These are phyloP conservation scores for Marchantia polymorpha DNA, from an alignment of 225 moss, liverwort and hornwort species.

Conservation along the genomic window DNA sequence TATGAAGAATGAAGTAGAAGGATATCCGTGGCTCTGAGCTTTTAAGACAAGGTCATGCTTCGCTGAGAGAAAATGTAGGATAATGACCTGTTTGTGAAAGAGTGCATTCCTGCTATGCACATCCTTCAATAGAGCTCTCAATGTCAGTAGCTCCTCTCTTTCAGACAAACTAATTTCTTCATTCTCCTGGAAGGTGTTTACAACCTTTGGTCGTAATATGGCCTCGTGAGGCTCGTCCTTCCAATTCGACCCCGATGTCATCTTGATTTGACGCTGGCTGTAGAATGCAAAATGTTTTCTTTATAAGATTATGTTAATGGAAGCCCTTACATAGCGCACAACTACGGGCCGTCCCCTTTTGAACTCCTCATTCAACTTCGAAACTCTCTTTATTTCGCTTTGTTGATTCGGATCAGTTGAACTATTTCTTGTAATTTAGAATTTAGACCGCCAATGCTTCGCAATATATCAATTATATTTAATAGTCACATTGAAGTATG, in stretches of 20 bases:
- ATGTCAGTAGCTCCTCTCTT: constrained; percentile 40
- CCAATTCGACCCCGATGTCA: not conserved
- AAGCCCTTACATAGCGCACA: too few relatives aligned
- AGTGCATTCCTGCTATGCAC: constrained; percentile 21
- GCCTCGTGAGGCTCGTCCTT: constrained; percentile 1
- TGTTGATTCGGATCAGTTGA: too few relatives aligned
- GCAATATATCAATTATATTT: too few relatives aligned
- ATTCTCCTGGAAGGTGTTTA: constrained; percentile 8
- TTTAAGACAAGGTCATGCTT: not conserved
- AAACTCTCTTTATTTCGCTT: too few relatives aligned
- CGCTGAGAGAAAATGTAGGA: not conserved
- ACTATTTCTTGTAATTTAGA: not conserved
- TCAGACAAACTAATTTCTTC: constrained; percentile 33
- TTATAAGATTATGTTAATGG: not conserved
- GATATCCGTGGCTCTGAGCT: too few relatives aligned
- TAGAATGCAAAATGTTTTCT: not conserved
- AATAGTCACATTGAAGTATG: too few relatives aligned
- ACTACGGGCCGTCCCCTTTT: not conserved
- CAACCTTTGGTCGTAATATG: not conserved
- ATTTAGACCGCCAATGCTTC: not conserved
- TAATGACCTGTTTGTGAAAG: constrained; percentile 28
- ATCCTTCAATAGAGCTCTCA: constrained; percentile 36
- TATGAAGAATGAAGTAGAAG: too few relatives aligned
- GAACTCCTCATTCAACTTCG: too few relatives aligned
- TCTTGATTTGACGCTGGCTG: constrained; percentile 1